A percentile compares a stretch with the other conserved stretches of the same genome.
phyloP scores from a whole-genome alignment of 1,284 basidiomycete species.

The Chondrostereum purpureum region DNA sequence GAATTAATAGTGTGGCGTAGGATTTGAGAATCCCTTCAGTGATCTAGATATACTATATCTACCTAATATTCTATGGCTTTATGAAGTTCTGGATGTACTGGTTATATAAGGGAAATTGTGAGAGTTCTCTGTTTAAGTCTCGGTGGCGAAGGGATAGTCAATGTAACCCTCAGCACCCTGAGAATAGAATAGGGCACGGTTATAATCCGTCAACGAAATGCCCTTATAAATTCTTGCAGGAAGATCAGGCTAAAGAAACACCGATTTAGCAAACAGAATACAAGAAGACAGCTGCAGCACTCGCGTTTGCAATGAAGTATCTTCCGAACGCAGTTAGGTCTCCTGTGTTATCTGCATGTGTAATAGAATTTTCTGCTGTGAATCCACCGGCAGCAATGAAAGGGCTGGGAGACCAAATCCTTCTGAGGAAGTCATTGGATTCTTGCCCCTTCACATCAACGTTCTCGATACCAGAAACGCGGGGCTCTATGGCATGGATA shows the following conservation, averaged over 20 bases:
- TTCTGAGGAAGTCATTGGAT: too few species aligned
- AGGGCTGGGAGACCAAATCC: background rate
- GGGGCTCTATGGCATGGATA: conserved; percentile 39
- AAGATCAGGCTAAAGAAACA: background rate
- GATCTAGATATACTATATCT: too few species aligned
- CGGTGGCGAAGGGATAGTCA: conserved; percentile 35
- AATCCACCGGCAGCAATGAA: background rate
- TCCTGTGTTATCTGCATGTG: background rate
- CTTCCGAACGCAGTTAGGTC: background rate
- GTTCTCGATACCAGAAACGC: conserved; percentile 16
- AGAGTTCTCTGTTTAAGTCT: too few species aligned
- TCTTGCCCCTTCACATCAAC: too few species aligned
- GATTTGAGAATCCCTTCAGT: too few species aligned
- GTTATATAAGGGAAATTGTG: too few species aligned
- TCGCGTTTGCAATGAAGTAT: background rate
- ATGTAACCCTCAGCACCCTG: conserved; percentile 30
- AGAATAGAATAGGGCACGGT: too few species aligned
- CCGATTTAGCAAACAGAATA: background rate
- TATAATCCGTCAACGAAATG: too few species aligned
- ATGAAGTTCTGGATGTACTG: too few species aligned
- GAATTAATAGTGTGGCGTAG: too few species aligned
- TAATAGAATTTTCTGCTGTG: background rate
- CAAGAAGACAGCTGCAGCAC: background rate
- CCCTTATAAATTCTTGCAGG: background rate
- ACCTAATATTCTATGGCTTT: too few species aligned